A percentile compares a stretch with the other conserved stretches of the same genome.
phyloP scores from a whole-genome alignment of 2,329 filamentous ascomycete species.

The Epichloe hybrida region DNA sequence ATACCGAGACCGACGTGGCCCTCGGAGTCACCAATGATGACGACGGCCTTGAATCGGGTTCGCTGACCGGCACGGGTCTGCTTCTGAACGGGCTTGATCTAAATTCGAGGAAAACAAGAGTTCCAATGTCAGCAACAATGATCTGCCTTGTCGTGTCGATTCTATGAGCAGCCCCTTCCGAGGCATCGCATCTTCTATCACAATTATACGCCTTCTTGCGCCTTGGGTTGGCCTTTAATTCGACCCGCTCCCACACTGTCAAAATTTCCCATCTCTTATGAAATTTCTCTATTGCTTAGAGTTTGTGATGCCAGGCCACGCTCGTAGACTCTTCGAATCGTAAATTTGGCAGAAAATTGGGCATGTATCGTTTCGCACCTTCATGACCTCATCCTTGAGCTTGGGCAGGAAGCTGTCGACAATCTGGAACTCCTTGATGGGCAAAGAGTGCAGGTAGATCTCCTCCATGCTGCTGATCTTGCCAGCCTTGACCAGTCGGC shows the following conservation, averaged over 20 bases:
- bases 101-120: constrained; percentile 21
- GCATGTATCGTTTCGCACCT: constrained; percentile 51
- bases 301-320: not conserved
- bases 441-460: constrained; percentile 97
- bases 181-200: not conserved
- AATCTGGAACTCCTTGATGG: constrained; percentile 99
- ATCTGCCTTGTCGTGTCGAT: not conserved
- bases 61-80: constrained; percentile 99
- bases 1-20: constrained; percentile 99
- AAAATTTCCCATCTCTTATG: not conserved
- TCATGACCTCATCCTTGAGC: constrained; percentile 99
- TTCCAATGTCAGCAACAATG: constrained; percentile 19
- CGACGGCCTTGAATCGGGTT: constrained; percentile 99
- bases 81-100: constrained; percentile 99
- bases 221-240: not conserved
- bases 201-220: not conserved
- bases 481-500: constrained; percentile 97
- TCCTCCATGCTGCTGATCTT: constrained; percentile 99
- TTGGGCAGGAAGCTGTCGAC: constrained; percentile 99
- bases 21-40: constrained; percentile 98
- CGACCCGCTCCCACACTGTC: no score
- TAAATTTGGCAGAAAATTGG: not conserved
- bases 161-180: not conserved
- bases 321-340: not conserved
- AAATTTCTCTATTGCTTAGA: not conserved